Percentiles rank a stretch among this genome's conserved stretches.
phyloP scores from a whole-genome alignment of 169 alveolate species.

The Neospora caninum region DNA sequence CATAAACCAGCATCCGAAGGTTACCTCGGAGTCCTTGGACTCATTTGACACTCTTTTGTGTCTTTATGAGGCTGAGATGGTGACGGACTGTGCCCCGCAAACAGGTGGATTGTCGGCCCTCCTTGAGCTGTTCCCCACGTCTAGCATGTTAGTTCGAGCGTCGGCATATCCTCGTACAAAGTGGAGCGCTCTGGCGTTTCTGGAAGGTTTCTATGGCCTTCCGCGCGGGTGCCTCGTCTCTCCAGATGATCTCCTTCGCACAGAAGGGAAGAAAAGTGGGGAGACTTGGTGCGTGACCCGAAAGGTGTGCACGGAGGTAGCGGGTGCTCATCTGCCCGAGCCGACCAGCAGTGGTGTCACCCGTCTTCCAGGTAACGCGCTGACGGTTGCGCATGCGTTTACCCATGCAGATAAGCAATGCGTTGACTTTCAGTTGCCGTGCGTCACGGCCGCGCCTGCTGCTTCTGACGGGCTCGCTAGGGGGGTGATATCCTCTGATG shows the following conservation, averaged over 20 bases:
- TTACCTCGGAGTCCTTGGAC: no score
- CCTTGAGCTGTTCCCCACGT: neutral
- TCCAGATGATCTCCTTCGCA: neutral
- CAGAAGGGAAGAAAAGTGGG: neutral
- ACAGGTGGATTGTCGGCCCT: neutral
- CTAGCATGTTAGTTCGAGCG: neutral
- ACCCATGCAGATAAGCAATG: neutral
- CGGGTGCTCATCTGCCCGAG: neutral
- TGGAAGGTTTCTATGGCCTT: slow-evolving; percentile 2
- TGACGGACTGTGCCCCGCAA: neutral
- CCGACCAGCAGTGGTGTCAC: neutral
- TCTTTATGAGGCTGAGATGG: neutral
- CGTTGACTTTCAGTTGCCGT: neutral
- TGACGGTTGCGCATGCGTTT: neutral
- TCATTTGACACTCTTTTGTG: neutral
- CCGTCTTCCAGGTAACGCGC: neutral
- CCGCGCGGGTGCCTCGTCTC: slow-evolving; percentile 11
- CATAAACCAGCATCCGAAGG: no score
- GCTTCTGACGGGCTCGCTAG: neutral
- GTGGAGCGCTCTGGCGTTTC: slow-evolving; percentile 22
- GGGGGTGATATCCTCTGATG: neutral
- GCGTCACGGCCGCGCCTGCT: neutral
- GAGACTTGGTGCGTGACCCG: neutral
- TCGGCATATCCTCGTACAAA: neutral
- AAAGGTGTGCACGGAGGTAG: neutral